These are phyloP conservation scores for Cylindrodendrum hubeiense DNA, from an alignment of 2,329 filamentous ascomycete genomes.

Conservation along the genomic window DNA sequence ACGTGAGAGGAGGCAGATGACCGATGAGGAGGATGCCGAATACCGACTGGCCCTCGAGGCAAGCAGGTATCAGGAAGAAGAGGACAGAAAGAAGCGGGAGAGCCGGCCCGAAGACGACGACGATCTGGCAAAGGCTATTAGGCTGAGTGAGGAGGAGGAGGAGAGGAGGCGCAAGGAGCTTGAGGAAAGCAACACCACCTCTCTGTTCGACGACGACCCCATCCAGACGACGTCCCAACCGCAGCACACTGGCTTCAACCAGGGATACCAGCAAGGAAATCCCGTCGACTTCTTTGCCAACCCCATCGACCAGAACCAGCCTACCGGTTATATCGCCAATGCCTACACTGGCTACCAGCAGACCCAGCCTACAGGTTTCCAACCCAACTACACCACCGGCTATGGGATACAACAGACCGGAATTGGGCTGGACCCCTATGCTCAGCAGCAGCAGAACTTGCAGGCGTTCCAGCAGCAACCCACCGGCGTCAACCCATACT, in stretches of 20 bases:
- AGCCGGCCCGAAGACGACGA: slow-evolving; percentile 78
- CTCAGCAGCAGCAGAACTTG: slow-evolving; percentile 56
- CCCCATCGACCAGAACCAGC: slow-evolving; percentile 82
- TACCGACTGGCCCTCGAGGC: slow-evolving; percentile 92
- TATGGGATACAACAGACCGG: slow-evolving; percentile 73
- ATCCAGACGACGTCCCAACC: slow-evolving; percentile 69
- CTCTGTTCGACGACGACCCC: slow-evolving; percentile 88
- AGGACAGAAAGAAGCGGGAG: slow-evolving; percentile 82
- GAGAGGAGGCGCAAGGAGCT: slow-evolving; percentile 88
- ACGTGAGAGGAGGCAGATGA: slow-evolving; percentile 63
- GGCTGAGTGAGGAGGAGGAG: slow-evolving; percentile 94
- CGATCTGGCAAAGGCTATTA: slow-evolving; percentile 94
- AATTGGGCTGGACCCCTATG: slow-evolving; percentile 78
- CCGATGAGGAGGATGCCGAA: slow-evolving; percentile 89
- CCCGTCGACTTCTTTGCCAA: slow-evolving; percentile 98
- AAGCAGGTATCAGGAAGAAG: slow-evolving; percentile 94
- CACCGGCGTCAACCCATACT: slow-evolving; percentile 66
- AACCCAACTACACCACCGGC: slow-evolving; percentile 73
- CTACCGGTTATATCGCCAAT: slow-evolving; percentile 76
- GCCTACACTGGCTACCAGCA: slow-evolving; percentile 66
- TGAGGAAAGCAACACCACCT: slow-evolving; percentile 85
- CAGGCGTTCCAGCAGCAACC: slow-evolving; percentile 61
- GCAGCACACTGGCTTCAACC: slow-evolving; percentile 91
- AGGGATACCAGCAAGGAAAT: slow-evolving; percentile 96
- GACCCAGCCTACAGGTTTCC: slow-evolving; percentile 62